Conservation (phyloP, 257 asterid species). For the Solanum dulcamara region DNA sequence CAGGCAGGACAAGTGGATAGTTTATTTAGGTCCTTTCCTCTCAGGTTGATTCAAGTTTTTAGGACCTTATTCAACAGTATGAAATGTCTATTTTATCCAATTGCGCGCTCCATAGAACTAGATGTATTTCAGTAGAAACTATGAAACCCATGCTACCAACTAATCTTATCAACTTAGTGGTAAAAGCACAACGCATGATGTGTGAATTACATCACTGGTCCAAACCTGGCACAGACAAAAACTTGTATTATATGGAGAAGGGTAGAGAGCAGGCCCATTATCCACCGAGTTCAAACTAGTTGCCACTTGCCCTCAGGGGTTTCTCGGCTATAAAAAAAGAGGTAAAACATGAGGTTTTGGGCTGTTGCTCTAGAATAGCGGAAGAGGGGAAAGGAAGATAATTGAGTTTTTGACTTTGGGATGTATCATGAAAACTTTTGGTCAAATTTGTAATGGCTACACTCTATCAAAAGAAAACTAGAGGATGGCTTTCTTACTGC, state of each 20-base stretch:
- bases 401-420: background rate
- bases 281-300: background rate
- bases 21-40: background rate
- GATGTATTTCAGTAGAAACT: background rate
- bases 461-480: background rate
- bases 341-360: background rate
- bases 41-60: background rate
- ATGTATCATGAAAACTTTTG: background rate
- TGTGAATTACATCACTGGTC: background rate
- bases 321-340: background rate
- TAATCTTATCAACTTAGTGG: background rate
- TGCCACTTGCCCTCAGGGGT: background rate
- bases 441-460: background rate
- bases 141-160: background rate
- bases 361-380: background rate
- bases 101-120: background rate
- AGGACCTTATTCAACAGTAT: background rate
- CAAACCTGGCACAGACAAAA: background rate
- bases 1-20: background rate
- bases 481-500: background rate
- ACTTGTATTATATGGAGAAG: background rate
- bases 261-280: background rate
- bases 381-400: background rate
- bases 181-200: background rate
- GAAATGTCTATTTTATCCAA: background rate